phyloP scores from a whole-genome alignment of 768 basidiomycete species.

The Hericium alpestre region DNA sequence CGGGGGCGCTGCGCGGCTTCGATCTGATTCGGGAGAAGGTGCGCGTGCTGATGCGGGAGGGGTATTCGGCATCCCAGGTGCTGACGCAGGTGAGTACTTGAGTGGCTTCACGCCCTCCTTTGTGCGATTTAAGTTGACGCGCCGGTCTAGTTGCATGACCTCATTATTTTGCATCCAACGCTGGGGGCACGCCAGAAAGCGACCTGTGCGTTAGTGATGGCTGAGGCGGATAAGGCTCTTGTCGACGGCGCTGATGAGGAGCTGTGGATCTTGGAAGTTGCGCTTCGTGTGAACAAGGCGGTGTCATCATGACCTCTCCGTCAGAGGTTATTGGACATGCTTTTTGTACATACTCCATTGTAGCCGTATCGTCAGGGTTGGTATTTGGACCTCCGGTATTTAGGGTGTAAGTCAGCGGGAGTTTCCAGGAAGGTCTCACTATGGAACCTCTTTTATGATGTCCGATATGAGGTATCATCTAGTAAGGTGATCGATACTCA shows the following conservation, averaged over 20 bases:
- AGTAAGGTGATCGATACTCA: too few species aligned
- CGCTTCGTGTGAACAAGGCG: constrained; percentile 64
- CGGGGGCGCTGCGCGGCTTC: constrained; percentile 32
- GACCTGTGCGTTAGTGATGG: constrained; percentile 70
- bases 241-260: constrained; percentile 98
- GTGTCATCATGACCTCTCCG: constrained; percentile 20
- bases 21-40: constrained; percentile 60
- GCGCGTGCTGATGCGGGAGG: constrained; percentile 69
- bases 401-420: too few species aligned
- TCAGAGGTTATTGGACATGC: neutral
- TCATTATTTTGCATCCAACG: constrained; percentile 73
- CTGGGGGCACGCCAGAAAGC: constrained; percentile 76
- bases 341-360: neutral
- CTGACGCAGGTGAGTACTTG: constrained; percentile 81
- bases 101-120: constrained; percentile 11
- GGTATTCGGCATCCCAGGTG: constrained; percentile 87
- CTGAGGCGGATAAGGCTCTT: constrained; percentile 91
- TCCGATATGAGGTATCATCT: too few species aligned
- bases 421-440: too few species aligned
- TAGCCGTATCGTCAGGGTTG: neutral
- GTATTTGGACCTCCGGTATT: too few species aligned
- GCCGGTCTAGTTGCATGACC: constrained; percentile 69
- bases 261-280: constrained; percentile 85
- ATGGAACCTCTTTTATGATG: too few species aligned
- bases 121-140: constrained; percentile 16